Evolutionary conservation across 2,329 filamentous ascomycete species (phyloP).

Genomic region (Epichloe amarillans): DNA sequence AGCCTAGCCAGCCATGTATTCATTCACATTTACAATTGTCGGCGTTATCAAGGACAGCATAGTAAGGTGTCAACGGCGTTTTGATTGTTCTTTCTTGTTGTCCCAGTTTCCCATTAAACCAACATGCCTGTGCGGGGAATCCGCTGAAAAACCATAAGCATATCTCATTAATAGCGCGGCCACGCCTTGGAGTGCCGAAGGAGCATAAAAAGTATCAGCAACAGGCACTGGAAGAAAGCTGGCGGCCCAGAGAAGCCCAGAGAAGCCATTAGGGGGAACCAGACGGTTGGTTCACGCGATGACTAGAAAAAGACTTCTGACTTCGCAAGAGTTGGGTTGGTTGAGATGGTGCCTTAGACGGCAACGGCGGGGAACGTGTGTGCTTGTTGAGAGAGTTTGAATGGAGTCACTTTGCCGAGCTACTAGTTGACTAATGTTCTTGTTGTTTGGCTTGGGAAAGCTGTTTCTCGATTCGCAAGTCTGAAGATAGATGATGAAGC

Average conservation of each 20-base stretch:
- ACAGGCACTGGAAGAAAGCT: not conserved
- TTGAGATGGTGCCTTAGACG: not conserved
- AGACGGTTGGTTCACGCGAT: not conserved
- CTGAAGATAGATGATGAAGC: not conserved
- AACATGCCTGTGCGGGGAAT: slow-evolving; percentile 18
- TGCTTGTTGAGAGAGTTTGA: slow-evolving; percentile 2
- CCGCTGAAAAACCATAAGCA: slow-evolving; percentile 22
- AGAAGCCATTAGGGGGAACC: not conserved
- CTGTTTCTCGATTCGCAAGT: not conserved
- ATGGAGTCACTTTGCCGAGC: not conserved
- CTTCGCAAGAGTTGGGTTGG: not conserved
- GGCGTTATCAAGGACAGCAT: slow-evolving; percentile 44
- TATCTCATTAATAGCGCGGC: slow-evolving; percentile 23
- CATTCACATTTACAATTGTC: slow-evolving; percentile 32
- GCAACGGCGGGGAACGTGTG: slow-evolving; percentile 4
- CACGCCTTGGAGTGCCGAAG: slow-evolving; percentile 4
- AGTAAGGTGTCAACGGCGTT: slow-evolving; percentile 45
- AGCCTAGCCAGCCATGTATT: slow-evolving; percentile 33
- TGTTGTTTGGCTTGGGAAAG: slow-evolving; percentile 11
- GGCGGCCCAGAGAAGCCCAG: not conserved
- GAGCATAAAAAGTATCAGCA: not conserved
- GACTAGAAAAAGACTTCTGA: not conserved
- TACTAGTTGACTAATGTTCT: not conserved
- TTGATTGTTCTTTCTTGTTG: slow-evolving; percentile 20
- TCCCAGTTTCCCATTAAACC: not conserved